Percentiles rank a stretch among this genome's conserved stretches.
Conservation (phyloP, 2,329 filamentous ascomycete genomes). For the Colletotrichum sublineola region DNA sequence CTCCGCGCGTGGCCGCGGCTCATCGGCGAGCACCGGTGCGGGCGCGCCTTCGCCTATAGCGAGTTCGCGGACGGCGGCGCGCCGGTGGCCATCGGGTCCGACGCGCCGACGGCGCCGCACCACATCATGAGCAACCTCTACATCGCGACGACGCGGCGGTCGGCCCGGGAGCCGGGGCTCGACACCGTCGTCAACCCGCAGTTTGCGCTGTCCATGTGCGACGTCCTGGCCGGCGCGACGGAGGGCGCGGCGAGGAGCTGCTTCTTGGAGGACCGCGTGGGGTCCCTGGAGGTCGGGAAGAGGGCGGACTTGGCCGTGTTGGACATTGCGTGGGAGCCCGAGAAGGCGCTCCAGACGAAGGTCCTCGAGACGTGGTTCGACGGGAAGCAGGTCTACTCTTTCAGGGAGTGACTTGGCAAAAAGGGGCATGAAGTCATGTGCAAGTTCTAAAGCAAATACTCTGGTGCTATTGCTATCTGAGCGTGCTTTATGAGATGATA, state of each 20-base stretch:
- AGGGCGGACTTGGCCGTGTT: constrained; percentile 69
- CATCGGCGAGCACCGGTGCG: constrained; percentile 66
- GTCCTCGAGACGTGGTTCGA: constrained; percentile 68
- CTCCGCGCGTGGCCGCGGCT: constrained; percentile 71
- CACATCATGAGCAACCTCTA: constrained; percentile 69
- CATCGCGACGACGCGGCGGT: constrained; percentile 69
- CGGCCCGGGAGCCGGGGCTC: constrained; percentile 55
- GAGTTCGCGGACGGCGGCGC: constrained; percentile 70
- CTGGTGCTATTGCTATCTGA: neutral
- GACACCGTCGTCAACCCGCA: constrained; percentile 63
- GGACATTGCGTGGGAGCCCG: constrained; percentile 63
- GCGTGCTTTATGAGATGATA: neutral
- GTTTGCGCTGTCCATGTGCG: constrained; percentile 66
- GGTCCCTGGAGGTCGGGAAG: constrained; percentile 65
- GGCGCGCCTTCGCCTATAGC: constrained; percentile 72
- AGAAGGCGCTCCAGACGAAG: constrained; percentile 60
- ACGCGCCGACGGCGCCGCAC: constrained; percentile 71
- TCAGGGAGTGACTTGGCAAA: neutral
- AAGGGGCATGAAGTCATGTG: neutral
- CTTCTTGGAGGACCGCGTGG: constrained; percentile 67
- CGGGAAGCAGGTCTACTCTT: constrained; percentile 57
- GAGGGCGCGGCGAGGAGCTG: constrained; percentile 69
- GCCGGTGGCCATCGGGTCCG: constrained; percentile 68
- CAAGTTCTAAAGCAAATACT: neutral
- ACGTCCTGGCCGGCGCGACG: constrained; percentile 67